phyloP scores from a whole-genome alignment of 305 asterid genomes.

The Lippia alba region DNA sequence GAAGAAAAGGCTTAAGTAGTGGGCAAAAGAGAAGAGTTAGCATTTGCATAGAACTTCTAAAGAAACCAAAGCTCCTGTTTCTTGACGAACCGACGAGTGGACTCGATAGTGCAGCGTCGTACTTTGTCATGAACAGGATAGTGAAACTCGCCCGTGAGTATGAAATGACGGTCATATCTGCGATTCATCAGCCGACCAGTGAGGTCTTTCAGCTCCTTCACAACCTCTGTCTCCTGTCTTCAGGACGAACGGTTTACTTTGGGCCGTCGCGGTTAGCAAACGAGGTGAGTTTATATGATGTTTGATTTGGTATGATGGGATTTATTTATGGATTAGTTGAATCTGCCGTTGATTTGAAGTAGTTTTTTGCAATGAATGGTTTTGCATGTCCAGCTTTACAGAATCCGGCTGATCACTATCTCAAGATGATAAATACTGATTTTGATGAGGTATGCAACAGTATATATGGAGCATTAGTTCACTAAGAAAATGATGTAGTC shows the following conservation, averaged over 20 bases:
- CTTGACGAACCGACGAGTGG: conserved; percentile 71
- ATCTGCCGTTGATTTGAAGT: conserved; percentile 20
- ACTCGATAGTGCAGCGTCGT: conserved; percentile 65
- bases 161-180: conserved; percentile 54
- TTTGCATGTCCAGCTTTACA: conserved; percentile 55
- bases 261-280: conserved; percentile 48
- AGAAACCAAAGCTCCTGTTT: conserved; percentile 57
- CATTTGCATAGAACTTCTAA: conserved; percentile 60
- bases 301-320: background rate
- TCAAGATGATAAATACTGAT: conserved; percentile 62
- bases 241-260: conserved; percentile 56
- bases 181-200: conserved; percentile 63
- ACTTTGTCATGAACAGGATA: conserved; percentile 56
- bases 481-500: background rate
- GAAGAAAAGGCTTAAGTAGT: conserved; percentile 54
- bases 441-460: conserved; percentile 52
- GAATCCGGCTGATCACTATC: conserved; percentile 74
- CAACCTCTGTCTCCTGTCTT: conserved; percentile 57
- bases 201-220: conserved; percentile 57
- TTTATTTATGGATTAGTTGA: background rate
- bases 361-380: conserved; percentile 67
- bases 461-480: background rate
- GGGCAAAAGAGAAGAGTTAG: conserved; percentile 66
- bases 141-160: conserved; percentile 45
- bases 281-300: conserved; percentile 45